Evolutionary conservation across 108 stramenopile species (phyloP).

Genomic region (Nitzschia sp.): DNA sequence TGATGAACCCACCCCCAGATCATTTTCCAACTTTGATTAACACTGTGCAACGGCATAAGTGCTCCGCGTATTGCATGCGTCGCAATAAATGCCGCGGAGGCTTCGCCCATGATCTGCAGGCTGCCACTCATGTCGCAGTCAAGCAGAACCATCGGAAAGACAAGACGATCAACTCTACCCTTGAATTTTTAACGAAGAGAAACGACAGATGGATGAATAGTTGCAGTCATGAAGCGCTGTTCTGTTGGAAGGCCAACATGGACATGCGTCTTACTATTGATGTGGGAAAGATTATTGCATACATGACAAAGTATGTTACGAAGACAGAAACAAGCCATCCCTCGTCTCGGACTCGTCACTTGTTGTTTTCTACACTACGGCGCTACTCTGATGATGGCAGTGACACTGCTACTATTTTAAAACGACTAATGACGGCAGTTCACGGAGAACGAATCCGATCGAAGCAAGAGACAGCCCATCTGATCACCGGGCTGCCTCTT

Average conservation of each 20-base stretch:
- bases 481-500: slow-evolving; percentile 1
- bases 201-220: background rate
- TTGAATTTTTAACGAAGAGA: background rate
- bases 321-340: background rate
- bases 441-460: background rate
- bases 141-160: background rate
- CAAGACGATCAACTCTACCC: background rate
- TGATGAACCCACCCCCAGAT: background rate
- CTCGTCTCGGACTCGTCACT: background rate
- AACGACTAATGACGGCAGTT: background rate
- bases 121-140: background rate
- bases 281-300: background rate
- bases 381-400: background rate
- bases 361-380: background rate
- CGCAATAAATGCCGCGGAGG: background rate
- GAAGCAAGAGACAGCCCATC: background rate
- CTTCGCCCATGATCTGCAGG: background rate
- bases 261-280: background rate
- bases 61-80: background rate
- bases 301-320: slow-evolving; percentile 1
- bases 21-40: background rate
- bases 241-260: background rate
- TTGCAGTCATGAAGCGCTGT: background rate
- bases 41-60: slow-evolving; percentile 1
- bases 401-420: background rate